phyloP scores from a whole-genome alignment of 257 asterid species.

The Solanum dulcamara region DNA sequence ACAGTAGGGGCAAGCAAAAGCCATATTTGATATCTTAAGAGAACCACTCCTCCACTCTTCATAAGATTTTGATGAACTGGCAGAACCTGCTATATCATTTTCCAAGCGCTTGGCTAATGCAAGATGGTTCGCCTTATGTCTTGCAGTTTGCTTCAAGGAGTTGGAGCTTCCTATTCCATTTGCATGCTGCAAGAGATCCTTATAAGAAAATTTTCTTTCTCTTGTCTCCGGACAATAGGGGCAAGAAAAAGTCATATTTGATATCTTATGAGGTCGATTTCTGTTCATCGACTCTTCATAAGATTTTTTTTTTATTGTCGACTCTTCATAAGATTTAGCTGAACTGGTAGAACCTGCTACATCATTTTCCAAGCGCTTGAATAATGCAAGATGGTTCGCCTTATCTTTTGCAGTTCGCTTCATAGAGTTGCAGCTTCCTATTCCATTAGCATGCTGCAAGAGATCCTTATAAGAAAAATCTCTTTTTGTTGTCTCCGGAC shows the following conservation, averaged over 20 bases:
- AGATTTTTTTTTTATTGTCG: slow-evolving; percentile 2
- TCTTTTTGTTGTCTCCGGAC: slow-evolving; percentile 51
- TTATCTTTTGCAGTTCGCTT: slow-evolving; percentile 51
- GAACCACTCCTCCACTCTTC: slow-evolving; percentile 42
- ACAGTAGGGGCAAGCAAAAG: slow-evolving; percentile 70
- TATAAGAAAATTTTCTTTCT: slow-evolving; percentile 32
- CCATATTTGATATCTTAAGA: slow-evolving; percentile 38
- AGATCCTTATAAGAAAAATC: slow-evolving; percentile 49
- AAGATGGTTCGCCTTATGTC: slow-evolving; percentile 57
- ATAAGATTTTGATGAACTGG: slow-evolving; percentile 31
- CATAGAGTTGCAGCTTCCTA: slow-evolving; percentile 39
- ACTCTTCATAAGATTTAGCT: slow-evolving; percentile 25
- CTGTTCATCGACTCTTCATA: slow-evolving; percentile 40
- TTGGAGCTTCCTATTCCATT: slow-evolving; percentile 38
- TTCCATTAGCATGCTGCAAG: slow-evolving; percentile 64
- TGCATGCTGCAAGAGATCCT: slow-evolving; percentile 70
- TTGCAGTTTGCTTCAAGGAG: slow-evolving; percentile 38
- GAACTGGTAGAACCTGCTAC: slow-evolving; percentile 27
- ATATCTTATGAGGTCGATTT: slow-evolving; percentile 32
- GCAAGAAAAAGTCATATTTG: slow-evolving; percentile 48
- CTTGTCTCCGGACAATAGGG: slow-evolving; percentile 63
- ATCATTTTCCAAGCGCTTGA: slow-evolving; percentile 50
- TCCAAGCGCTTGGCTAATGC: slow-evolving; percentile 60
- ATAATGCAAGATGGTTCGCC: slow-evolving; percentile 69
- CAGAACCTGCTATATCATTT: slow-evolving; percentile 21